Conservation (phyloP, 176 grass and related monocot species). For the Lolium rigidum region DNA sequence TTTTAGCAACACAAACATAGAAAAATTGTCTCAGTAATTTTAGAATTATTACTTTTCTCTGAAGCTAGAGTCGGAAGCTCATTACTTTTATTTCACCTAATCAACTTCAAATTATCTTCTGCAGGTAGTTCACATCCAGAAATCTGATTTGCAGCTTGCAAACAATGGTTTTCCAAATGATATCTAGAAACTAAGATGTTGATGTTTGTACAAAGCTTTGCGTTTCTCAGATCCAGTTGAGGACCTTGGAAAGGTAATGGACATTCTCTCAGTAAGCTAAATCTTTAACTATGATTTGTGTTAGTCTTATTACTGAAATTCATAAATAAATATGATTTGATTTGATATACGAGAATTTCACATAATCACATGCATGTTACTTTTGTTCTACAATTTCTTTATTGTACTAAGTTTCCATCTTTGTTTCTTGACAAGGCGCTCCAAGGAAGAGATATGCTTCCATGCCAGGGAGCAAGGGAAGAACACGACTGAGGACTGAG, state of each 20-base stretch:
- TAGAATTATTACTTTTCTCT: neutral
- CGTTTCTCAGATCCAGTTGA: constrained; percentile 79
- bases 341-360: too few species aligned
- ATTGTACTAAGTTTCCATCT: too few species aligned
- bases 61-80: neutral
- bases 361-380: too few species aligned
- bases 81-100: neutral
- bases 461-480: too few species aligned
- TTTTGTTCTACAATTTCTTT: too few species aligned
- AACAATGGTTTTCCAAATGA: constrained; percentile 61
- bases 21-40: neutral
- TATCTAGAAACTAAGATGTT: constrained; percentile 86
- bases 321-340: too few species aligned
- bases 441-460: too few species aligned
- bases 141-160: too few species aligned
- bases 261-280: constrained; percentile 21
- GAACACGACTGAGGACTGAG: too few species aligned
- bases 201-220: constrained; percentile 17
- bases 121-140: too few species aligned
- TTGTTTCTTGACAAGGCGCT: too few species aligned
- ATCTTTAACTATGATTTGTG: constrained; percentile 31
- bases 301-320: constrained; percentile 1
- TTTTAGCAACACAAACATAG: neutral
- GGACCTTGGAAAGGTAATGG: constrained; percentile 80
- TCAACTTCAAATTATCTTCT: too few species aligned